A percentile compares a stretch with the other conserved stretches of the same genome.
Conservation (phyloP, 129 eudicot species). For the Sambucus nigra region DNA sequence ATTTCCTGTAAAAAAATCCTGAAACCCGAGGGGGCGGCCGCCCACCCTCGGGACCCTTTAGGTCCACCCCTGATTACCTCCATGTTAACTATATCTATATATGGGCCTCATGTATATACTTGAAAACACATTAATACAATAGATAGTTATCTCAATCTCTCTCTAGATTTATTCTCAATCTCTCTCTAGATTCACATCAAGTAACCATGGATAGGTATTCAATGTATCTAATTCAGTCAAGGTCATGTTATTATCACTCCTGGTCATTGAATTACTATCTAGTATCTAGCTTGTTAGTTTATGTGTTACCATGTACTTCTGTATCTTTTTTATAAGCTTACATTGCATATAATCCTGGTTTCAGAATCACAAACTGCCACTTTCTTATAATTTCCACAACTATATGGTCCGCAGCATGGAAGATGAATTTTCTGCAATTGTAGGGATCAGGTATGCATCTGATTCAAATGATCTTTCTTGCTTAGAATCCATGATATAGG, state of each 20-base stretch:
- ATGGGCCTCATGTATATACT: no score
- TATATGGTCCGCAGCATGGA: conserved; percentile 99
- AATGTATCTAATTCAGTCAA: no score
- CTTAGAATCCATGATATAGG: neutral
- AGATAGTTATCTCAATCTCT: no score
- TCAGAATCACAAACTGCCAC: conserved; percentile 88
- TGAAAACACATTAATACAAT: no score
- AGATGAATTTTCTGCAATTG: conserved; percentile 89
- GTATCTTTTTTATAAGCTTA: neutral
- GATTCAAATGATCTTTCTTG: neutral
- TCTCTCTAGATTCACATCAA: no score
- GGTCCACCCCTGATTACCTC: no score
- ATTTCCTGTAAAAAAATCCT: no score
- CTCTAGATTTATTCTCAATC: no score
- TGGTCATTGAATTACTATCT: neutral
- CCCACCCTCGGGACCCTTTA: no score
- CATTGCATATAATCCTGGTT: conserved; percentile 11
- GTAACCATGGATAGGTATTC: no score
- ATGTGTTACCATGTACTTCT: neutral
- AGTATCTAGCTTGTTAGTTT: neutral
- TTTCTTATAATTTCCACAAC: conserved; percentile 83
- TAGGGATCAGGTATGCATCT: conserved; percentile 68
- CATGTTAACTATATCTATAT: no score
- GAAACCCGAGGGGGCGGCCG: no score
- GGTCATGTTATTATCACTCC: neutral